Evolutionary conservation across 768 basidiomycete genomes (phyloP).

Genomic region (Tricholoma furcatifolium): DNA sequence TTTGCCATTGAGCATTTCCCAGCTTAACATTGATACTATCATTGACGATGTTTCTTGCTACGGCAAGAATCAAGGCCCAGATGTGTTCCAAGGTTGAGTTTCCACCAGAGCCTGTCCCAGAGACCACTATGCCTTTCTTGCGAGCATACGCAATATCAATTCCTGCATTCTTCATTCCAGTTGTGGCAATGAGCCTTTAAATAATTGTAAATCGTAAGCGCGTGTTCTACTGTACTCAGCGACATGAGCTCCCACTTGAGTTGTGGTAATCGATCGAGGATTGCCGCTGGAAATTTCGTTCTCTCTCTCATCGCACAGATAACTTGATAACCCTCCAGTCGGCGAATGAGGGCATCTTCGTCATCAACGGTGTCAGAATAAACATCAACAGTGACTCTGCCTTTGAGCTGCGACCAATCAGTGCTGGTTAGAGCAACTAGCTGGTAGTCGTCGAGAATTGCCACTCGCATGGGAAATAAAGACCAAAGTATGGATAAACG

Average conservation of each 20-base stretch:
- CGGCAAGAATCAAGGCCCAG: constrained; percentile 59
- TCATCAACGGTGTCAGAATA: constrained; percentile 52
- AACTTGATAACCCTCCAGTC: constrained; percentile 52
- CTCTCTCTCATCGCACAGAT: constrained; percentile 69
- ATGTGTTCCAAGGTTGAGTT: constrained; percentile 62
- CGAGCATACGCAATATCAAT: constrained; percentile 50
- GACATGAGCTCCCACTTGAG: constrained; percentile 33
- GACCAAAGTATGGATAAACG: neutral
- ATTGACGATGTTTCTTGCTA: constrained; percentile 43
- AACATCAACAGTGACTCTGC: constrained; percentile 39
- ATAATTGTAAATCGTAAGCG: neutral
- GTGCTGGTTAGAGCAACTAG: constrained; percentile 46
- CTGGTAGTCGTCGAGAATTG: constrained; percentile 66
- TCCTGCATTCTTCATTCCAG: constrained; percentile 46
- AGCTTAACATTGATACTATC: constrained; percentile 50
- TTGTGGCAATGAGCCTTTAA: constrained; percentile 55
- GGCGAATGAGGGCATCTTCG: constrained; percentile 46
- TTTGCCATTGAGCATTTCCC: constrained; percentile 54
- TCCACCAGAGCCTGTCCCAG: constrained; percentile 43
- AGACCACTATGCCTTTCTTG: constrained; percentile 48
- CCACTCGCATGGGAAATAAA: constrained; percentile 32
- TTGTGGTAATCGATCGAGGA: constrained; percentile 57
- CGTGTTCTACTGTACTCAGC: neutral
- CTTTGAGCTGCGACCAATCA: constrained; percentile 50
- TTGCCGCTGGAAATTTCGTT: constrained; percentile 49